A percentile compares a stretch with the other conserved stretches of the same genome.
phyloP scores from a whole-genome alignment of 768 basidiomycete genomes.

The Cyclocybe cylindracea region DNA sequence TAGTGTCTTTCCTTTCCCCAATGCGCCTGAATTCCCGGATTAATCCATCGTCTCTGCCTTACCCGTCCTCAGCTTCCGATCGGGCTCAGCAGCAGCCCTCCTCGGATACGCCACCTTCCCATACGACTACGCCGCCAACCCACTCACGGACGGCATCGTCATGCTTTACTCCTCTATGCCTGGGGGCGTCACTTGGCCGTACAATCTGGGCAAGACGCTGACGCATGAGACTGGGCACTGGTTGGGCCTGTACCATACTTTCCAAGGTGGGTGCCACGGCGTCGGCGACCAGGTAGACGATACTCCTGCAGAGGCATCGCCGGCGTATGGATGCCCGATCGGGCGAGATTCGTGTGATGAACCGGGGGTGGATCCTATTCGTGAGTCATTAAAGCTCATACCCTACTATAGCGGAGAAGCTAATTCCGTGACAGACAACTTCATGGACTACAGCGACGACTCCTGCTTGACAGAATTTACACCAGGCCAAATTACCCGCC shows the following conservation, averaged over 20 bases:
- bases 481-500: too few relatives aligned
- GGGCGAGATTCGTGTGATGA: too few relatives aligned
- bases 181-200: constrained; percentile 5
- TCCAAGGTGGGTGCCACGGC: constrained; percentile 14
- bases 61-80: constrained; percentile 31
- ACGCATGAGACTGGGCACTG: constrained; percentile 34
- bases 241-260: constrained; percentile 40
- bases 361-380: too few relatives aligned
- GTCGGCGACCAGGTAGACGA: too few relatives aligned
- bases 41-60: constrained; percentile 19
- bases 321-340: too few relatives aligned
- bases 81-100: constrained; percentile 17
- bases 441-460: too few relatives aligned
- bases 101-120: constrained; percentile 46
- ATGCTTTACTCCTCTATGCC: constrained; percentile 6
- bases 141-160: constrained; percentile 40
- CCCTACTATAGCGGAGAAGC: too few relatives aligned
- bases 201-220: constrained; percentile 28
- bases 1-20: background rate
- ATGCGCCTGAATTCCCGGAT: constrained; percentile 18
- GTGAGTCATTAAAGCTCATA: too few relatives aligned
- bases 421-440: too few relatives aligned
- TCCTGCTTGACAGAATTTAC: too few relatives aligned
- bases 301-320: too few relatives aligned
- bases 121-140: constrained; percentile 24